phyloP scores from a whole-genome alignment of 192 early-diverging fungal genomes.

The Cladochytrium replicatum region DNA sequence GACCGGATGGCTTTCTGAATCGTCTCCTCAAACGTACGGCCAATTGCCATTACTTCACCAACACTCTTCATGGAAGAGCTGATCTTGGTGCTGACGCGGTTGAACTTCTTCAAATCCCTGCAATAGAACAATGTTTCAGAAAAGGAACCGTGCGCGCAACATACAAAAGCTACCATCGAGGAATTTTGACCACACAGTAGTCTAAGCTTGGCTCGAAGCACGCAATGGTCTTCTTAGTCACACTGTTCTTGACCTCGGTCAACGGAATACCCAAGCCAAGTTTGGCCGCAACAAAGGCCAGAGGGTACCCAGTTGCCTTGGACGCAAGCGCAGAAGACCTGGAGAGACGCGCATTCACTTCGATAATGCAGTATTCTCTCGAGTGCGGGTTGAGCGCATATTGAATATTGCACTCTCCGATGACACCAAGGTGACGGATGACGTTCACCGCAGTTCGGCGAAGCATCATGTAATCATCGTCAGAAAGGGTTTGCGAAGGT shows the following conservation, averaged over 20 bases:
- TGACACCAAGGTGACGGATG: constrained; percentile 91
- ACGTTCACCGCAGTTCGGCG: constrained; percentile 92
- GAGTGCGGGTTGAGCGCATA: constrained; percentile 92
- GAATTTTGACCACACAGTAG: constrained; percentile 60
- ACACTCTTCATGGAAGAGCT: constrained; percentile 94
- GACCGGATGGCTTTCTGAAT: constrained; percentile 93
- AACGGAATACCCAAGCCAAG: constrained; percentile 86
- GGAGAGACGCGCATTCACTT: constrained; percentile 95
- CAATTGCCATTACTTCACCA: constrained; percentile 97
- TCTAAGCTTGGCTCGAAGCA: constrained; percentile 97
- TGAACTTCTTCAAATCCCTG: constrained; percentile 96
- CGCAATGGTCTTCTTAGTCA: constrained; percentile 91
- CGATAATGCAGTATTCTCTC: constrained; percentile 96
- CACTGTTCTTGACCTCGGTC: constrained; percentile 86
- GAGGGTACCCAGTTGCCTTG: constrained; percentile 98
- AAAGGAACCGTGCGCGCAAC: not conserved
- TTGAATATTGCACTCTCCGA: constrained; percentile 99
- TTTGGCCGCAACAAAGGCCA: constrained; percentile 98
- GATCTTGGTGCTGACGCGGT: constrained; percentile 80
- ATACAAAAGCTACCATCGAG: constrained; percentile 30
- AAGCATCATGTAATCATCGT: constrained; percentile 99
- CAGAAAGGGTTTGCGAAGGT: constrained; percentile 90
- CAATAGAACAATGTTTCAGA: too few relatives aligned
- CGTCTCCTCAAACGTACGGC: constrained; percentile 94
- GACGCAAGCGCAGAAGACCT: constrained; percentile 88